These are phyloP conservation scores for Ephemerocybe angulata DNA, from an alignment of 768 basidiomycete genomes.

Conservation along the genomic window DNA sequence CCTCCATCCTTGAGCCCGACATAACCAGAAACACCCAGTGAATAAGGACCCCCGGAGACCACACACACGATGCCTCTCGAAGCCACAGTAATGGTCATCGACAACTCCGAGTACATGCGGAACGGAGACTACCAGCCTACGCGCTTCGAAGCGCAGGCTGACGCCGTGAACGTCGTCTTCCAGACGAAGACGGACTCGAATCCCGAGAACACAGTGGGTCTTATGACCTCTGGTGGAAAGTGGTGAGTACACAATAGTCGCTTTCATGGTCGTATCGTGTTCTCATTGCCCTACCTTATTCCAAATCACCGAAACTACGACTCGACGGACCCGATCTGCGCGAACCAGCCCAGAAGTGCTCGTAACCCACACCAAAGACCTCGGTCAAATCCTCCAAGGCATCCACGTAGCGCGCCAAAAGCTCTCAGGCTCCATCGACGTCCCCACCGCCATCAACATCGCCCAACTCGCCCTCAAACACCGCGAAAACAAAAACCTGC, in stretches of 20 bases:
- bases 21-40: neutral
- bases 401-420: conserved; percentile 67
- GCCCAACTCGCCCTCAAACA: conserved; percentile 97
- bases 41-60: neutral
- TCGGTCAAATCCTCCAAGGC: conserved; percentile 85
- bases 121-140: conserved; percentile 89
- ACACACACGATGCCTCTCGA: conserved; percentile 83
- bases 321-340: conserved; percentile 1
- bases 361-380: conserved; percentile 92
- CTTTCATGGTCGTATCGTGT: no score
- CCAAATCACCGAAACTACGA: no score
- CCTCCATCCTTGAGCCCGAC: conserved; percentile 1
- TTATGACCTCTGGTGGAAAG: conserved; percentile 98
- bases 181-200: conserved; percentile 93
- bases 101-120: conserved; percentile 97
- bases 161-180: conserved; percentile 88
- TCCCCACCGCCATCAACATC: conserved; percentile 87
- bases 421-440: conserved; percentile 79
- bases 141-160: conserved; percentile 86
- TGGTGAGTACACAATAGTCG: no score
- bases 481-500: conserved; percentile 95
- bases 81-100: conserved; percentile 96
- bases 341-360: conserved; percentile 82
- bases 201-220: conserved; percentile 94
- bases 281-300: no score